A percentile compares a stretch with the other conserved stretches of the same genome.
These are phyloP conservation scores for Trichocladium uniseriatum DNA, from an alignment of 495 filamentous ascomycete genomes.

Conservation along the genomic window DNA sequence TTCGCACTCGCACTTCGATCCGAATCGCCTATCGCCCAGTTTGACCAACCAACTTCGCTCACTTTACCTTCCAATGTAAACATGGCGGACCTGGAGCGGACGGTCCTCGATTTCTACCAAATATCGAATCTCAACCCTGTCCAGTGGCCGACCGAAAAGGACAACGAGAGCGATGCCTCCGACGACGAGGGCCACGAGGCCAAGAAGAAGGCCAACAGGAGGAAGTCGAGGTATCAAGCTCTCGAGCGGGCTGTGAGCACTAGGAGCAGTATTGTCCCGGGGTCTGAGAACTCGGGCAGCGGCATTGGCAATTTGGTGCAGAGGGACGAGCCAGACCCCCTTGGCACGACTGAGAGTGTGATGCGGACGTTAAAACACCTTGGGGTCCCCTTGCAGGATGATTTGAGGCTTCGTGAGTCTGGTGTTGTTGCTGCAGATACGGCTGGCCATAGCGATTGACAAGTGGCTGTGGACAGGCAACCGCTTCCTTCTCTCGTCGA, in stretches of 20 bases:
- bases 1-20: too few relatives aligned
- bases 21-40: too few relatives aligned
- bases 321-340: conserved; percentile 82
- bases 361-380: conserved; percentile 63
- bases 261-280: conserved; percentile 53
- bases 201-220: conserved; percentile 45
- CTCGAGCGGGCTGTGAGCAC: conserved; percentile 65
- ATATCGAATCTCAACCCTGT: conserved; percentile 68
- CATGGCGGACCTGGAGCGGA: conserved; percentile 57
- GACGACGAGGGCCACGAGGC: conserved; percentile 50
- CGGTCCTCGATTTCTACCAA: conserved; percentile 82
- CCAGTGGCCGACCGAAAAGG: conserved; percentile 79
- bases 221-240: conserved; percentile 74
- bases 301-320: conserved; percentile 68
- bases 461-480: conserved; percentile 46
- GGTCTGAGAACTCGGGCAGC: conserved; percentile 57
- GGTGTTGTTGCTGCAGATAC: not conserved
- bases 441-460: not conserved
- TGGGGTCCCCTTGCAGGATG: conserved; percentile 78
- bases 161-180: conserved; percentile 55
- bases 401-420: conserved; percentile 60
- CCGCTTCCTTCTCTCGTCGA: conserved; percentile 87
- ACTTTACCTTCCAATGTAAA: not conserved
- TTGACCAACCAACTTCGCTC: too few relatives aligned
- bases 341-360: conserved; percentile 77